Evolutionary conservation across 2,329 filamentous ascomycete species (phyloP).

Genomic region (Fusarium anguioides): DNA sequence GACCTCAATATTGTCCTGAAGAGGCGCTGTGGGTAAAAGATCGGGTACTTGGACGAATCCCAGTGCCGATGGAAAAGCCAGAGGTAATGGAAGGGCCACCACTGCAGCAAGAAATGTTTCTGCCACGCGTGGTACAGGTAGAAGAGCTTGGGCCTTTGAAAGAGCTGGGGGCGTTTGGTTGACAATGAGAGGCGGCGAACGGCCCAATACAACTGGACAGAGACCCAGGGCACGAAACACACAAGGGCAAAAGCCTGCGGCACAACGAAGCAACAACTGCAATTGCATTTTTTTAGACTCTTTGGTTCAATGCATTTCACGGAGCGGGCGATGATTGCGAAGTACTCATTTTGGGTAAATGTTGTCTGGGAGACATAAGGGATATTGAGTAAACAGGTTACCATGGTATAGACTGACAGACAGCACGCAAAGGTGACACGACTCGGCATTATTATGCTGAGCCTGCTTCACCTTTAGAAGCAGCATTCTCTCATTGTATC

Average conservation of each 20-base stretch:
- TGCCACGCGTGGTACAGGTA: background rate
- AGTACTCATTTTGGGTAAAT: conserved; percentile 7
- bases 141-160: background rate
- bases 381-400: background rate
- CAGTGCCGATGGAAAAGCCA: background rate
- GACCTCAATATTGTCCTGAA: background rate
- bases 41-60: background rate
- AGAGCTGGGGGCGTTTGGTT: background rate
- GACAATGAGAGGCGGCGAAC: background rate
- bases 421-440: background rate
- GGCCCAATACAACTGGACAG: background rate
- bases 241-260: background rate
- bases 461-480: background rate
- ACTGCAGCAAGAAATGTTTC: background rate
- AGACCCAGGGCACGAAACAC: background rate
- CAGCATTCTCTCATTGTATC: background rate
- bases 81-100: too few relatives aligned
- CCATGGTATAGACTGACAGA: conserved; percentile 8
- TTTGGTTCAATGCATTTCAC: conserved; percentile 10
- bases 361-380: background rate
- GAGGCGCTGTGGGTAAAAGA: background rate
- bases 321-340: conserved; percentile 13
- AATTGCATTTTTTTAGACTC: conserved; percentile 6
- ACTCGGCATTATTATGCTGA: background rate
- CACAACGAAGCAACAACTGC: background rate